Evolutionary conservation across 2,329 filamentous ascomycete genomes (phyloP), one percentile per base, ranked within the genome.

Genomic region (Xylaria sp.): DNA sequence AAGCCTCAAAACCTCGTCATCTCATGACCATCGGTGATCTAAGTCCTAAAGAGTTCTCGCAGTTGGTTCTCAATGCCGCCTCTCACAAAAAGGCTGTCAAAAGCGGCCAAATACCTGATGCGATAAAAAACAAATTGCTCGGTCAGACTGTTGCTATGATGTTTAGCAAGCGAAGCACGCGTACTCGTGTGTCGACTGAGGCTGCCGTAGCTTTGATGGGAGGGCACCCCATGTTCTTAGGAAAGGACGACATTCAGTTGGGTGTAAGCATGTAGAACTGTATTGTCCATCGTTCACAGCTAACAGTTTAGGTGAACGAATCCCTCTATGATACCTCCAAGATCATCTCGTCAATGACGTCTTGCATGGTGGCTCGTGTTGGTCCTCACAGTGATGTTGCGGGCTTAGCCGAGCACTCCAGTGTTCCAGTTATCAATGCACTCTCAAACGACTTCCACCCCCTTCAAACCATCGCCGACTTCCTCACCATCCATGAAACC

Each of bases 131-230:
- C 42, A 81, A 86, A 11, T 80, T 99, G 66, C 78, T 85, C 0
- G 91, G 92, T 55, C 88, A 92, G 77, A 94, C 93, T 0, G 87
- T 99, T 33, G 94, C 95, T 69, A 90, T 99, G 88, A 92, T 96
- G 84, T 99, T 99, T 83, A 96, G 86, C 84, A 99, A 99, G 81
- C 89, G 94, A 69, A 96, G 91, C 72, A 99, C 95, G 12, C 87
- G 95, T 63, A 99, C 95, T 12, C 89, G 95, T 65, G 89, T 99
- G 33, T 97, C 93, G 1, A 97, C 94, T 1, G 95, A 99, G 81
- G 90, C 90, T 7, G 95, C 95, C 12, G 89, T 97, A 38, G 87
- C 90, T n/a, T 82, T 92, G 63, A 85, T 99, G 82, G 93, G 94
- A 38, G 95, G 94, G 0, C 91, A 97, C 72, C 89, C 95, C 21